Evolutionary conservation across 2,329 filamentous ascomycete species (phyloP).

Genomic region (Hymenoscyphus scutula): DNA sequence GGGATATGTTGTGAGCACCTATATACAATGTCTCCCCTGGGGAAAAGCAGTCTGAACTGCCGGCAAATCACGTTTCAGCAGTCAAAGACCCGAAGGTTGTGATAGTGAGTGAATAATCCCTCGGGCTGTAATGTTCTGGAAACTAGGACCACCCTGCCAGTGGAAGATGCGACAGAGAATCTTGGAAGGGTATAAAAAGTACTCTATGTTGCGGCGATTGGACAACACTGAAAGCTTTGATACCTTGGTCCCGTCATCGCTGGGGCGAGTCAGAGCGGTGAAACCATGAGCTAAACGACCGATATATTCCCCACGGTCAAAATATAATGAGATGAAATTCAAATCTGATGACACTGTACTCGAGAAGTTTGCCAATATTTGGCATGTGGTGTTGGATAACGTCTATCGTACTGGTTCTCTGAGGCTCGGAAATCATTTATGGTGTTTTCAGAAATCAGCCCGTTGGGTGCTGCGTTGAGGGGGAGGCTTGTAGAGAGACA

Average conservation of each 20-base stretch:
- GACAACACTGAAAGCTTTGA: not conserved
- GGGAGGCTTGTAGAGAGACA: not conserved
- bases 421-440: not conserved
- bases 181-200: not conserved
- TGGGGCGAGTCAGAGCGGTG: slow-evolving; percentile 5
- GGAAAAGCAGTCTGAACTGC: not conserved
- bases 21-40: not conserved
- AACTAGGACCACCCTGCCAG: slow-evolving; percentile 5
- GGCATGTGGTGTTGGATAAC: not conserved
- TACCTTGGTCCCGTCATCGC: not conserved
- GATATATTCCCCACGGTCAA: too few species aligned
- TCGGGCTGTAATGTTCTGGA: not conserved
- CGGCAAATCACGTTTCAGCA: not conserved
- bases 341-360: not conserved
- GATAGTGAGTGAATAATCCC: not conserved
- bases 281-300: not conserved
- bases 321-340: not conserved
- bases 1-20: not conserved
- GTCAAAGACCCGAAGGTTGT: not conserved
- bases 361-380: not conserved
- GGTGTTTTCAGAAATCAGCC: not conserved
- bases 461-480: not conserved
- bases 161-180: not conserved
- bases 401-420: not conserved
- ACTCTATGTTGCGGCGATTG: not conserved